A percentile compares a stretch with the other conserved stretches of the same genome.
Conservation (phyloP, 306 rosid species). For the Hylodesmum podocarpum region DNA sequence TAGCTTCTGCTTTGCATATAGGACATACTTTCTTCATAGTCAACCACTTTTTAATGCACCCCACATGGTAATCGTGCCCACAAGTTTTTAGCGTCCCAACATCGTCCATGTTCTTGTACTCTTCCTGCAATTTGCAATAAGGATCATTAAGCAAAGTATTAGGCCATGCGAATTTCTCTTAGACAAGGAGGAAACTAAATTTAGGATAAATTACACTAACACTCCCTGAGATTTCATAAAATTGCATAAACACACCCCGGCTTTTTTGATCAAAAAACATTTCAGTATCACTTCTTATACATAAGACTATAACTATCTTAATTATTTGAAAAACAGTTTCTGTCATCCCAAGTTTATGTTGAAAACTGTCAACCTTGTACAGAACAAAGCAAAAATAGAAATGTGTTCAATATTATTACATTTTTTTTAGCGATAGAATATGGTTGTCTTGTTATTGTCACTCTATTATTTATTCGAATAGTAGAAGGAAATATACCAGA, state of each 20-base stretch:
- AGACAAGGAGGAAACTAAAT: not conserved
- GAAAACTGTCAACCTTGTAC: no score
- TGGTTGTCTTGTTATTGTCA: not conserved
- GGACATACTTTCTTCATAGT: slow-evolving; percentile 70
- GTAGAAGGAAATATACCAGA: slow-evolving; percentile 42
- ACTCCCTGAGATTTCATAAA: no score
- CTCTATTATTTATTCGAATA: not conserved
- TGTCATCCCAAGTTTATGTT: no score
- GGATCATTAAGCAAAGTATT: not conserved
- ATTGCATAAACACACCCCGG: no score
- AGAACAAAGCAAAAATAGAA: no score
- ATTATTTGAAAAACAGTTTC: no score
- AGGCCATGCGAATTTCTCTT: not conserved
- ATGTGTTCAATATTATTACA: no score
- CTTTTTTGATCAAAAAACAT: no score
- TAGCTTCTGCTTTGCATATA: slow-evolving; percentile 59
- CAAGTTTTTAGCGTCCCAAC: slow-evolving; percentile 61
- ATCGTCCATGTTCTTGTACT: slow-evolving; percentile 69
- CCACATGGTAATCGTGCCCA: slow-evolving; percentile 69
- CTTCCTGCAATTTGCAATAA: slow-evolving; percentile 51
- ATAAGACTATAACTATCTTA: no score
- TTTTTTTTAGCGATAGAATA: not conserved
- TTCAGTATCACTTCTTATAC: no score
- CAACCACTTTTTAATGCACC: slow-evolving; percentile 73
- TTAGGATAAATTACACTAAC: no score